A percentile compares a stretch with the other conserved stretches of the same genome.
Evolutionary conservation across 139 green algal genomes (phyloP).

Genomic region (Microglena sp.): DNA sequence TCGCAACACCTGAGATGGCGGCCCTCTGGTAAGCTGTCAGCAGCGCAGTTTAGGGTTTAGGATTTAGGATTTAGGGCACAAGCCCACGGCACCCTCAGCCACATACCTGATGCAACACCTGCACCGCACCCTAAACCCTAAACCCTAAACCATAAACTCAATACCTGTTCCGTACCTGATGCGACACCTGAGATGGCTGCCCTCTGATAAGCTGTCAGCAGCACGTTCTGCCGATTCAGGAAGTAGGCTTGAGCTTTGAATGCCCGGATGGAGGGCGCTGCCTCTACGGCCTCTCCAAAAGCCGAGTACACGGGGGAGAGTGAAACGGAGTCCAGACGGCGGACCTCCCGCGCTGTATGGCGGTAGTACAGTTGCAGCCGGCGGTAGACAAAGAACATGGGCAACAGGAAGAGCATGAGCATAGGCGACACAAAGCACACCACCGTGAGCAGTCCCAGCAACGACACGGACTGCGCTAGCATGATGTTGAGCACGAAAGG

Average conservation of each 20-base stretch:
- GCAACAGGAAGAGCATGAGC: slow-evolving; percentile 47
- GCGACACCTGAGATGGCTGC: slow-evolving; percentile 25
- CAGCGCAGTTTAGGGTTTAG: too few species aligned
- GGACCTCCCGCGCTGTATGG: slow-evolving; percentile 49
- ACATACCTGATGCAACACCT: slow-evolving; percentile 2
- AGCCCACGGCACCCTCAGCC: too few species aligned
- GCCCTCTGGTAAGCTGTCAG: too few species aligned
- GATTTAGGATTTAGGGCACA: too few species aligned
- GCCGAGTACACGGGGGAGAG: slow-evolving; percentile 59
- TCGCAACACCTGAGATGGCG: not conserved
- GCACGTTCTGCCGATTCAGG: slow-evolving; percentile 6
- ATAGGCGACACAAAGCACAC: slow-evolving; percentile 48
- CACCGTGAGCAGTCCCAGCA: slow-evolving; percentile 57
- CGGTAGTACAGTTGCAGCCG: slow-evolving; percentile 55
- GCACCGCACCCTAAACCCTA: too few species aligned
- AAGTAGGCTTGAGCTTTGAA: slow-evolving; percentile 41
- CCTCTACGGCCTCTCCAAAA: slow-evolving; percentile 41
- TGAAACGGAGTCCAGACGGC: slow-evolving; percentile 55
- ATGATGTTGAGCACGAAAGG: slow-evolving; percentile 91
- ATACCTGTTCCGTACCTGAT: too few species aligned
- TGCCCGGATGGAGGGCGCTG: slow-evolving; percentile 38
- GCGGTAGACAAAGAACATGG: slow-evolving; percentile 45
- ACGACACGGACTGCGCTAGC: slow-evolving; percentile 55
- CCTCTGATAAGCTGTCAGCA: slow-evolving; percentile 34
- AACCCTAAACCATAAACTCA: too few species aligned